Conservation (phyloP, 2,329 filamentous ascomycete species). For the Cytospora mali region DNA sequence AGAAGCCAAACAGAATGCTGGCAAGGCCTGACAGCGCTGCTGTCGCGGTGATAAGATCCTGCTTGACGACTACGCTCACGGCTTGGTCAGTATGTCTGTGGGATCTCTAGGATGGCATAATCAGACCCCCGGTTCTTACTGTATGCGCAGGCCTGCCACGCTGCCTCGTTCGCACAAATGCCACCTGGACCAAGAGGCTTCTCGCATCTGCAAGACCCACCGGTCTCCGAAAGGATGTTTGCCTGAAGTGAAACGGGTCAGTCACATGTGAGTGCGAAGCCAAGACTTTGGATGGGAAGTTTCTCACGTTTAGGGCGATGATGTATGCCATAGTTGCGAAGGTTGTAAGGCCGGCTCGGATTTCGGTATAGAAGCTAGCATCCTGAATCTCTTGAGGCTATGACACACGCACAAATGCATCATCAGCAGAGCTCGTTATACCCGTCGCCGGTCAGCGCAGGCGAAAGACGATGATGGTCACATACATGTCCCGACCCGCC, state of each 20-base stretch:
- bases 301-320: constrained; percentile 68
- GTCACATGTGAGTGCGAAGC: constrained; percentile 5
- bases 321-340: constrained; percentile 86
- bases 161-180: constrained; percentile 51
- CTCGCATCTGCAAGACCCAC: constrained; percentile 74
- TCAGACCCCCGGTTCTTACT: constrained; percentile 5
- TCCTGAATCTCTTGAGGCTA: constrained; percentile 69
- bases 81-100: not conserved
- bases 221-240: constrained; percentile 72
- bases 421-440: constrained; percentile 1
- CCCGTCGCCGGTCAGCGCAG: not conserved
- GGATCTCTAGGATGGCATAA: constrained; percentile 38
- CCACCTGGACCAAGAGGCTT: constrained; percentile 42
- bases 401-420: not conserved
- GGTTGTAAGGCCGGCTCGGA: constrained; percentile 79
- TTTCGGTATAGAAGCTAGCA: constrained; percentile 73
- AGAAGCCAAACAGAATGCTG: constrained; percentile 75
- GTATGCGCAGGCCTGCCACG: constrained; percentile 34
- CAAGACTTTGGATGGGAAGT: not conserved
- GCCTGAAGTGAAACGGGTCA: constrained; percentile 50
- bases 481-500: constrained; percentile 61
- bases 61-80: constrained; percentile 51
- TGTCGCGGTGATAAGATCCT: constrained; percentile 80
- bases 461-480: not conserved
- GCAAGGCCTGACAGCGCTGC: constrained; percentile 77